Conservation (phyloP, 1,284 basidiomycete species). For the Phaffia rhodozyma region DNA sequence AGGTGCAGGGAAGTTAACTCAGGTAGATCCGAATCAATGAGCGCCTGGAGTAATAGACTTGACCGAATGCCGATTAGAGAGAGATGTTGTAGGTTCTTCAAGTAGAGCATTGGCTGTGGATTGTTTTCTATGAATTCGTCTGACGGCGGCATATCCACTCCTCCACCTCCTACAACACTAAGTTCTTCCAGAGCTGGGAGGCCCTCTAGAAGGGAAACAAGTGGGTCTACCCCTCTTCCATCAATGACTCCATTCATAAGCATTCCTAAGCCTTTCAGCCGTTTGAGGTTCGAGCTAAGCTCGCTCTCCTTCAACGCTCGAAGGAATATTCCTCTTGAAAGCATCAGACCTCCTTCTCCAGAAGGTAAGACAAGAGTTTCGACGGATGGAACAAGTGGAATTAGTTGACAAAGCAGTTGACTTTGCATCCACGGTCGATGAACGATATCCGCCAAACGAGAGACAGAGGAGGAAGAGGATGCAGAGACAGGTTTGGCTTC, state of each 20-base stretch:
- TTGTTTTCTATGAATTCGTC: constrained; percentile 36
- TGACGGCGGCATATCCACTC: constrained; percentile 32
- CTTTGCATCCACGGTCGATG: constrained; percentile 42
- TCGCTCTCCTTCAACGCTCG: constrained; percentile 37
- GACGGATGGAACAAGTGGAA: constrained; percentile 59
- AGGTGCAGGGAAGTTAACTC: constrained; percentile 54
- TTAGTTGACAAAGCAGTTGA: constrained; percentile 48
- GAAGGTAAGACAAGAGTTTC: constrained; percentile 49
- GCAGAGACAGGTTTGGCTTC: constrained; percentile 36
- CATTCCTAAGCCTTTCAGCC: constrained; percentile 52
- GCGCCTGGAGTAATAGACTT: constrained; percentile 49
- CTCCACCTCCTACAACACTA: constrained; percentile 49
- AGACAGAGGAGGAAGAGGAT: neutral
- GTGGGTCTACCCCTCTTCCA: constrained; percentile 25
- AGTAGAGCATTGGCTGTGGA: constrained; percentile 38
- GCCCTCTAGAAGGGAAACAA: constrained; percentile 43
- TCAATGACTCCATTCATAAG: constrained; percentile 33
- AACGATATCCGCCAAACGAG: neutral
- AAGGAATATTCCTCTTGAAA: constrained; percentile 26
- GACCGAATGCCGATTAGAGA: constrained; percentile 54
- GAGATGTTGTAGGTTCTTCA: constrained; percentile 52
- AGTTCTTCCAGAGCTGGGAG: constrained; percentile 53
- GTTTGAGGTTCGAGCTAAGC: constrained; percentile 37
- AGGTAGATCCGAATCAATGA: constrained; percentile 53
- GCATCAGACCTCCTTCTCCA: constrained; percentile 36